Evolutionary conservation across 1,284 basidiomycete genomes (phyloP).

Genomic region (Schizophyllum amplum): DNA sequence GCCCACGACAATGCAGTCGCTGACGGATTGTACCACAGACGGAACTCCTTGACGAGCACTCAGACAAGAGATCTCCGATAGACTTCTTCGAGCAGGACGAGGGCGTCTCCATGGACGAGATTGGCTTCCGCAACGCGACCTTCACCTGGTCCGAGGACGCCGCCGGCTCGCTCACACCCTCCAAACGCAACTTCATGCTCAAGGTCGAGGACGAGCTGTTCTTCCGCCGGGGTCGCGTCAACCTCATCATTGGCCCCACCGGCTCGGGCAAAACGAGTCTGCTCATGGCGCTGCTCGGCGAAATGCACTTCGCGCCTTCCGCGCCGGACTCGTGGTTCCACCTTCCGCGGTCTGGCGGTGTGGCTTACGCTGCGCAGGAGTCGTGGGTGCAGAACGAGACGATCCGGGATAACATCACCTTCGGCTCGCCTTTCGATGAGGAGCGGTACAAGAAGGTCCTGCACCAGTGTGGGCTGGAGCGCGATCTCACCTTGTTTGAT

Average conservation of each 20-base stretch:
- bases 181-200: conserved; percentile 11
- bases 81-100: conserved; percentile 18
- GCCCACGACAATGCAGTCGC: not conserved
- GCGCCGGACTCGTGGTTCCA: conserved; percentile 53
- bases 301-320: conserved; percentile 55
- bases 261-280: conserved; percentile 16
- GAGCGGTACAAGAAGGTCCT: conserved; percentile 63
- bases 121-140: conserved; percentile 35
- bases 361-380: conserved; percentile 77
- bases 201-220: conserved; percentile 13
- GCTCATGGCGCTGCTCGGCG: conserved; percentile 51
- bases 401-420: conserved; percentile 71
- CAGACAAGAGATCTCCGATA: conserved; percentile 20
- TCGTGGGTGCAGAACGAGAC: conserved; percentile 55
- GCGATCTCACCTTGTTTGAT: conserved; percentile 58
- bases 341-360: conserved; percentile 55
- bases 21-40: conserved; percentile 24
- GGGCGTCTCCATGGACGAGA: conserved; percentile 15
- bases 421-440: conserved; percentile 67
- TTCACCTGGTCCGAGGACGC: conserved; percentile 35
- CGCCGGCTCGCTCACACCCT: conserved; percentile 19
- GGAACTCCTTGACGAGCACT: conserved; percentile 38
- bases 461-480: conserved; percentile 54
- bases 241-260: conserved; percentile 13
- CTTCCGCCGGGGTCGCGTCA: conserved; percentile 13